phyloP scores from a whole-genome alignment of 1,139 yeast genomes.

The Yamadazyma spencermartinsiae region DNA sequence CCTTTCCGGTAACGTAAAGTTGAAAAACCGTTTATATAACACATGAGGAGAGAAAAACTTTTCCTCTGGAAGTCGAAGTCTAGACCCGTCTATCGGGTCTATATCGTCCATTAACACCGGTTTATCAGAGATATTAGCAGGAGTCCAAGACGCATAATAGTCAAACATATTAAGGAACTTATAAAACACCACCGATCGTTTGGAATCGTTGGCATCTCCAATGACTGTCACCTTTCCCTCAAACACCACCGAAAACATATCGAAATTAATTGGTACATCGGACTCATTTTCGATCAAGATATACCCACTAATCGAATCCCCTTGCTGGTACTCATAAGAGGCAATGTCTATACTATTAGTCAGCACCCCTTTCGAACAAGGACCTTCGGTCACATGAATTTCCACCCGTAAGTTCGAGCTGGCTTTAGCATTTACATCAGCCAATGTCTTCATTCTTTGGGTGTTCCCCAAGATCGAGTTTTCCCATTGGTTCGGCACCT shows the following conservation, averaged over 20 bases:
- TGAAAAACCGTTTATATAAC: slow-evolving; percentile 43
- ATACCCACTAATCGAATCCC: slow-evolving; percentile 58
- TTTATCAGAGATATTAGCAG: slow-evolving; percentile 43
- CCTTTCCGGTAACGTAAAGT: slow-evolving; percentile 43
- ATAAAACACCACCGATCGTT: slow-evolving; percentile 26
- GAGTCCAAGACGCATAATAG: slow-evolving; percentile 48
- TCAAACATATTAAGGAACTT: slow-evolving; percentile 47
- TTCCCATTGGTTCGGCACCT: slow-evolving; percentile 33
- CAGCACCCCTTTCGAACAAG: slow-evolving; percentile 38
- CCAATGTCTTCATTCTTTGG: slow-evolving; percentile 38
- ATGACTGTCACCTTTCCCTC: slow-evolving; percentile 47
- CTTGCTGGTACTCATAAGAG: slow-evolving; percentile 48
- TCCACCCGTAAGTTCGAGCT: slow-evolving; percentile 31
- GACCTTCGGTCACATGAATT: slow-evolving; percentile 36
- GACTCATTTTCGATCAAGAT: slow-evolving; percentile 47
- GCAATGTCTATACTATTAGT: slow-evolving; percentile 25
- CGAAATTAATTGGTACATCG: slow-evolving; percentile 44
- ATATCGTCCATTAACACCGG: slow-evolving; percentile 43
- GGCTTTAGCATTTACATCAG: slow-evolving; percentile 26
- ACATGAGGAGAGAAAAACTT: slow-evolving; percentile 39
- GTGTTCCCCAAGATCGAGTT: slow-evolving; percentile 45
- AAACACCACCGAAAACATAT: slow-evolving; percentile 57
- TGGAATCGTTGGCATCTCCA: slow-evolving; percentile 16
- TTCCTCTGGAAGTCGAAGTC: slow-evolving; percentile 35
- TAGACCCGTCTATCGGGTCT: slow-evolving; percentile 42